Evolutionary conservation across 495 filamentous ascomycete species (phyloP), one percentile per base, ranked within the genome.

Genomic region (Annulohypoxylon bovei): DNA sequence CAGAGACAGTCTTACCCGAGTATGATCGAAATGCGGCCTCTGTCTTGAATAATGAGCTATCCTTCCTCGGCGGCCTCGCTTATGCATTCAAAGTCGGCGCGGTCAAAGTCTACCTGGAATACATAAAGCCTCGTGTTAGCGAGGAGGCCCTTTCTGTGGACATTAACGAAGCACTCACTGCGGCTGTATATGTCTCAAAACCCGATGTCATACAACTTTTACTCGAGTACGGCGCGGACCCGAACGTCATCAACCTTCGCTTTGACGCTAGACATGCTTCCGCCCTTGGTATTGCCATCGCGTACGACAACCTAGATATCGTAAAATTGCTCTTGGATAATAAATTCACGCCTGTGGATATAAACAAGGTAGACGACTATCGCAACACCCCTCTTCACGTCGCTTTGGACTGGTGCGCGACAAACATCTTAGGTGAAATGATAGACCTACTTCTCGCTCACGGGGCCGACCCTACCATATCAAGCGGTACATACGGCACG

Each of bases 401-500:
- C 16, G 30, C 30, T 53, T 53, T 60, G 47, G 42, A 25, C 40
- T n/a, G 27, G 23, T 49, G 40, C 35, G 20, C 16, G 14, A 35
- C 12, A 22, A 70, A 16, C 52, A 20, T 49, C 6, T 11, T 37
- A 35, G 18, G 47, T 8, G 33, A 66, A 22, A 37, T 73, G 18
- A 32, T 76, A 25, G 67, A 70, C 53, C 27, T 77, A 16, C 56
- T 77, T 5, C 35, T 75, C 35, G 28, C 67, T 27, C 39, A 67
- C 20, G 70, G 70, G 46, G 65, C 65, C 8, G 65, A 68, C 12
- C 47, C 65, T 9, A 62, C 46, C 8, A 28, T 68, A 47, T 55
- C 33, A 54, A 66, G 67, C 30, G 67, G 67, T 18, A 50, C 20
- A 6, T 58, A 54, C 54, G 66, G 72, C 37, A 72, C 61, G 11